Conservation (phyloP, 140 eudicot species). For the Ambrosia hybrid region DNA sequence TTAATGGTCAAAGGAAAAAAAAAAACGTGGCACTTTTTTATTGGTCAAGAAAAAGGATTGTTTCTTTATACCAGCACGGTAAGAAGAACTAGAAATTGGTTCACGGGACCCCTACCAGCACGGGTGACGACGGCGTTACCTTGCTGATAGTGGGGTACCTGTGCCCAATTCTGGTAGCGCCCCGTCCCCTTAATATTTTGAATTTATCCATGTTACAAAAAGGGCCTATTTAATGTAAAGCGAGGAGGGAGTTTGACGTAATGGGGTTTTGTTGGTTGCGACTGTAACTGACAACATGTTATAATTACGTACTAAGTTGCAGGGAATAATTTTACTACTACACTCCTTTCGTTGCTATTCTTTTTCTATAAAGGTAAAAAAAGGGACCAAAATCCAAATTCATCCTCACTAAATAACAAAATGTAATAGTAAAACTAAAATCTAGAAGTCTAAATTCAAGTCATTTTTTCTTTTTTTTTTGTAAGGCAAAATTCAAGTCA, state of each 20-base stretch:
- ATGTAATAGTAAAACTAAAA: background rate
- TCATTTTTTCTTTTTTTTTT: too few species aligned
- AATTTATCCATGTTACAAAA: background rate
- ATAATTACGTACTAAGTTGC: conserved; percentile 31
- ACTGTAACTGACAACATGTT: conserved; percentile 31
- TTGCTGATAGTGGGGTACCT: too few species aligned
- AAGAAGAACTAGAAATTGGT: too few species aligned
- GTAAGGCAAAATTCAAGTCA: background rate
- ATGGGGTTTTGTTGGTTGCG: conserved; percentile 25
- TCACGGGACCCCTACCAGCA: too few species aligned
- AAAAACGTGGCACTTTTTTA: too few species aligned
- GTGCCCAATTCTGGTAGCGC: too few species aligned
- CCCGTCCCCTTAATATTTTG: too few species aligned
- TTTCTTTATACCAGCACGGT: too few species aligned
- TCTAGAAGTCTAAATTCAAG: too few species aligned
- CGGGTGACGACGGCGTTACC: too few species aligned
- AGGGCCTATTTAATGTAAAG: conserved; percentile 9
- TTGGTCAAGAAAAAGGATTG: too few species aligned
- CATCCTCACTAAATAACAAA: background rate
- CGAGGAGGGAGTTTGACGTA: conserved; percentile 18
- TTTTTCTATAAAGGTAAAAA: conserved; percentile 4
- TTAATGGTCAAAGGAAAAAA: too few species aligned
- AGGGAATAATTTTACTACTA: conserved; percentile 35
- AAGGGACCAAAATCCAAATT: background rate
- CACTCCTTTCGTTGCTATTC: conserved; percentile 13